A percentile compares a stretch with the other conserved stretches of the same genome.
Evolutionary conservation across 2,329 filamentous ascomycete species (phyloP).

Genomic region (Tolypocladium endophyticum): DNA sequence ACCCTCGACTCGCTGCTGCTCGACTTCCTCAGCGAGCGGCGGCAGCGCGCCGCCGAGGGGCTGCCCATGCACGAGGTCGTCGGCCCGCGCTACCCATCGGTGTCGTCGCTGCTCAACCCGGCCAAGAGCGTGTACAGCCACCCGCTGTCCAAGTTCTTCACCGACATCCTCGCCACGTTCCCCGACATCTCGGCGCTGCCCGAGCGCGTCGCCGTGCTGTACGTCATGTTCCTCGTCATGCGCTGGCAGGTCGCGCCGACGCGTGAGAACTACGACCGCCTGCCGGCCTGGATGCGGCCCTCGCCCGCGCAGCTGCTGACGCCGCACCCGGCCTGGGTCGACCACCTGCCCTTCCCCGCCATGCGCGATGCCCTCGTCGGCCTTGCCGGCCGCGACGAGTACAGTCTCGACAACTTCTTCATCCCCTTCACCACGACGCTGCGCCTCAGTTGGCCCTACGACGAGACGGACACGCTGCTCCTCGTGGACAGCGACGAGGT

Average conservation of each 20-base stretch:
- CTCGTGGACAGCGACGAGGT: slow-evolving; percentile 41
- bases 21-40: slow-evolving; percentile 64
- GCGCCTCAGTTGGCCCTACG: slow-evolving; percentile 76
- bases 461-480: slow-evolving; percentile 58
- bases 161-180: slow-evolving; percentile 76
- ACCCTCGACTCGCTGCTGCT: slow-evolving; percentile 70
- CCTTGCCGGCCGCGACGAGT: slow-evolving; percentile 35
- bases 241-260: slow-evolving; percentile 77
- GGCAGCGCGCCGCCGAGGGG: slow-evolving; percentile 55
- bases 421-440: slow-evolving; percentile 70
- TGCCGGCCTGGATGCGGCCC: slow-evolving; percentile 66
- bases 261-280: slow-evolving; percentile 64
- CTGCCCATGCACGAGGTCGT: slow-evolving; percentile 54
- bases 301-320: slow-evolving; percentile 53
- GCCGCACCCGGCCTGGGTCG: slow-evolving; percentile 71
- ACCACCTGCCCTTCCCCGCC: slow-evolving; percentile 68
- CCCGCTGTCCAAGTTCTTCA: slow-evolving; percentile 74
- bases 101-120: slow-evolving; percentile 68
- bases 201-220: slow-evolving; percentile 72
- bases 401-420: slow-evolving; percentile 72
- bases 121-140: slow-evolving; percentile 52
- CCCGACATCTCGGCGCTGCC: slow-evolving; percentile 68
- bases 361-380: slow-evolving; percentile 60
- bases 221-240: slow-evolving; percentile 80
- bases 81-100: slow-evolving; percentile 69